Conservation (phyloP, 2,329 filamentous ascomycete species). For the Cladobotryum protrusum region DNA sequence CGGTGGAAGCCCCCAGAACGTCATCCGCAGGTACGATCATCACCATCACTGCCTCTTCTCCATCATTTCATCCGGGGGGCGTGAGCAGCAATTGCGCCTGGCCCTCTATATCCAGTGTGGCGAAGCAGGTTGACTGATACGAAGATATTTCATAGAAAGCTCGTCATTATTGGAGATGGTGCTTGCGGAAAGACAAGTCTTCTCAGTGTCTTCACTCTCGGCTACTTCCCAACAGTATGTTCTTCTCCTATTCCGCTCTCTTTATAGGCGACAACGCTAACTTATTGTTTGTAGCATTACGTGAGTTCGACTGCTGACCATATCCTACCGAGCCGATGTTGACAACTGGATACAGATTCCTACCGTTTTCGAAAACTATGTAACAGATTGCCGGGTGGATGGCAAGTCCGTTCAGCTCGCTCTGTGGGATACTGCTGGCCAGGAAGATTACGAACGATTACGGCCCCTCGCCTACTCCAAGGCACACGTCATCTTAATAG, state of each 20-base stretch:
- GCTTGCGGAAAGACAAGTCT: conserved; percentile 98
- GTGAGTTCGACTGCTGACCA: conserved; percentile 33
- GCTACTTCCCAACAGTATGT: conserved; percentile 94
- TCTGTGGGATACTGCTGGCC: conserved; percentile 98
- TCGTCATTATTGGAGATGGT: conserved; percentile 95
- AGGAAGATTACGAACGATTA: conserved; percentile 96
- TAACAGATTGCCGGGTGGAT: conserved; percentile 96
- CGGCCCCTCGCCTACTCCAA: conserved; percentile 93
- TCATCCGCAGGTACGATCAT: conserved; percentile 57
- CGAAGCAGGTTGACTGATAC: conserved; percentile 9
- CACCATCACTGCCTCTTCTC: not conserved
- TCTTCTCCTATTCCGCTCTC: not conserved
- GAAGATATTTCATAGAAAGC: conserved; percentile 56
- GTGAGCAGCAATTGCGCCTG: not conserved
- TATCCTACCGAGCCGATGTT: conserved; percentile 14
- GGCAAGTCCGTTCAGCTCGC: conserved; percentile 98
- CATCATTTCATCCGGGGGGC: not conserved
- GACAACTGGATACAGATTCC: conserved; percentile 55
- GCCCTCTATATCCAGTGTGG: not conserved
- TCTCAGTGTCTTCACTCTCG: conserved; percentile 93
- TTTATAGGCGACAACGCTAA: conserved; percentile 22
- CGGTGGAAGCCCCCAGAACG: conserved; percentile 44
- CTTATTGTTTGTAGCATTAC: conserved; percentile 45
- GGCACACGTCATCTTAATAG: conserved; percentile 94
- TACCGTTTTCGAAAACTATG: conserved; percentile 98